A percentile compares a stretch with the other conserved stretches of the same genome.
Evolutionary conservation across 2,329 filamentous ascomycete genomes (phyloP).

Genomic region (Colletotrichum endophyticum): DNA sequence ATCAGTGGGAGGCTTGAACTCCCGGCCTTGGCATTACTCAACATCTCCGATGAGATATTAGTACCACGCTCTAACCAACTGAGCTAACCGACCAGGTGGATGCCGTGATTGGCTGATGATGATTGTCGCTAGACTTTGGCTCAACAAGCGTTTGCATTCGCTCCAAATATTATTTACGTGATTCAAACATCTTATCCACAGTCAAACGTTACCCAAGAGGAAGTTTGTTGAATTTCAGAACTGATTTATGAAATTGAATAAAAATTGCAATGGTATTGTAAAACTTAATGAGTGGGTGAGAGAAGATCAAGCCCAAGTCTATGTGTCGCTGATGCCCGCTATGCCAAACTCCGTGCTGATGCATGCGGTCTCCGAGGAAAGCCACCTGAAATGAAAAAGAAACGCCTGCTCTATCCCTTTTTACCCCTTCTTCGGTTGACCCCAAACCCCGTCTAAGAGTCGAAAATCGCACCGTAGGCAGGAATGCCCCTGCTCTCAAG

Average conservation of each 20-base stretch:
- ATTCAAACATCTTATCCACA: rapidly evolving
- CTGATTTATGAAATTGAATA: rapidly evolving
- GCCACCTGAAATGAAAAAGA: neutral
- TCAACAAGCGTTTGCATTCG: rapidly evolving
- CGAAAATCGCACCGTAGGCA: slow-evolving; percentile 78
- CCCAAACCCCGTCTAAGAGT: slow-evolving; percentile 40
- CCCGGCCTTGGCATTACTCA: slow-evolving; percentile 19
- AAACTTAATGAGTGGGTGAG: neutral
- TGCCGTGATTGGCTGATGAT: neutral
- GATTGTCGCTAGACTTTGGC: rapidly evolving
- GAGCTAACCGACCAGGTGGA: slow-evolving; percentile 12
- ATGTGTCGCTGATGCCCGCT: neutral
- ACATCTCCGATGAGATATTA: slow-evolving; percentile 10
- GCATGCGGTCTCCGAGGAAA: neutral
- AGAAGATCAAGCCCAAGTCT: neutral
- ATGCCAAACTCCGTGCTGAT: neutral
- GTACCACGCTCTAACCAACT: slow-evolving; percentile 23
- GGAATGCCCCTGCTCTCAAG: slow-evolving; percentile 69
- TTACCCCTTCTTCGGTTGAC: neutral
- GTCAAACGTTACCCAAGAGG: rapidly evolving
- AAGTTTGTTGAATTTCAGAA: rapidly evolving
- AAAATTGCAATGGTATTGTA: neutral
- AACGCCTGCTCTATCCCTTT: neutral
- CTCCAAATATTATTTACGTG: neutral
- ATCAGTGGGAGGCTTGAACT: slow-evolving; percentile 23